These are phyloP conservation scores for Hanseniaspora clermontiae DNA, from an alignment of 805 yeast species.

Conservation along the genomic window DNA sequence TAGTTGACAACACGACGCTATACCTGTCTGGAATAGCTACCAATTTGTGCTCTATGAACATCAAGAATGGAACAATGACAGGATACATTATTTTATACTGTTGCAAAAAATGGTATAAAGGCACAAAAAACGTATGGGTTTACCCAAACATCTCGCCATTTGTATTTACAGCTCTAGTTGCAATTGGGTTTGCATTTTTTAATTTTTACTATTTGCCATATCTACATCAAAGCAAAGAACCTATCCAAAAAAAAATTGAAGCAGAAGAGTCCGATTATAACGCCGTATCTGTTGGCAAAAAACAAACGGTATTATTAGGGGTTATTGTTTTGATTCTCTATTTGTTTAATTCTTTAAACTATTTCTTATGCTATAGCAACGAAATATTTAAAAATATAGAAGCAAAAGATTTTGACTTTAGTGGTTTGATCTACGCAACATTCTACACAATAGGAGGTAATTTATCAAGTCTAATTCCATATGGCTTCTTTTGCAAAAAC, in stretches of 20 bases:
- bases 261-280: background rate
- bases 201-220: background rate
- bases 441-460: background rate
- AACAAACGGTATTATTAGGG: background rate
- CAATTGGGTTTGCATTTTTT: background rate
- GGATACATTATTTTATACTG: background rate
- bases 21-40: background rate
- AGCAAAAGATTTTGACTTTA: background rate
- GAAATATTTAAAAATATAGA: background rate
- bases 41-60: background rate
- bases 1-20: background rate
- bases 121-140: background rate
- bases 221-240: background rate
- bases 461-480: background rate
- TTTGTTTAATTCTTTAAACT: background rate
- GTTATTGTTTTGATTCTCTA: background rate
- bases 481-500: background rate
- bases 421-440: background rate
- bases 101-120: constrained; percentile 4
- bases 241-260: background rate
- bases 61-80: background rate
- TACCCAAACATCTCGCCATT: background rate
- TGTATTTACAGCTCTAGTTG: background rate
- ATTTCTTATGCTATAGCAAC: background rate
- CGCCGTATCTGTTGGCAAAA: background rate